Base-by-base conservation (phyloP, 495 filamentous ascomycete species). In the Hyaloscypha bicolor region DNA sequence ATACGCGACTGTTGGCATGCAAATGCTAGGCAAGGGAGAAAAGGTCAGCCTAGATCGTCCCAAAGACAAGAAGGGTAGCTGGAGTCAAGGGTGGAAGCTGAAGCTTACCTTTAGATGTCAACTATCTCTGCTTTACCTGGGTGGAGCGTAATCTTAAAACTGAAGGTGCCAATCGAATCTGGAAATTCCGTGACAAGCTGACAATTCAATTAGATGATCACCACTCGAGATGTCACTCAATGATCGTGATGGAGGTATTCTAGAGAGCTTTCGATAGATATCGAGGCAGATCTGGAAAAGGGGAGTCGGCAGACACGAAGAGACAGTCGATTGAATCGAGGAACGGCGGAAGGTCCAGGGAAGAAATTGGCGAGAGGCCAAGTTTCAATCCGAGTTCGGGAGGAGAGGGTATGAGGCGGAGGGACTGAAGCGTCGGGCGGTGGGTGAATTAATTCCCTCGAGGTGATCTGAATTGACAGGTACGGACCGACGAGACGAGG, bases 1-100 rank as follows among this genome's bases (percentile, higher is more conserved):
- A 70, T 67, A 70, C 62, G 67, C 67, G 67, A 70, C 61, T 37
- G 56, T 70, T 69, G 72, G 70, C 70, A 74, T 72, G 70, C 48
- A 71, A 66, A 67, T 74, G 65, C 72, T 72, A 63, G 37, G 56
- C 21, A 70, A 65, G 72, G 65, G 61, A 59, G 61, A 39, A 55
- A 55, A n/a, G n/a, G 35, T 73, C 60, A 71, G 69, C 56, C 16
- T 37, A 32, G 52, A 53, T 55, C 45, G 9, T 52, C 2, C 0
- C 14, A 63, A 22, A 22, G 12, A 51, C n/a, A 42, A 42, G 39
- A 19, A 29, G 31, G 56, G 29, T 58, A 61, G 33, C 0, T 21
- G 39, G 48, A 56, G 16, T 64, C 25, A 42, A n/a, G 32, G 25
- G 61, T 65, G 67, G 58, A 65, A 60, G 53, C 16, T 48, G 22